Evolutionary conservation across 495 filamentous ascomycete species (phyloP).

Genomic region (Daldinia childiae): DNA sequence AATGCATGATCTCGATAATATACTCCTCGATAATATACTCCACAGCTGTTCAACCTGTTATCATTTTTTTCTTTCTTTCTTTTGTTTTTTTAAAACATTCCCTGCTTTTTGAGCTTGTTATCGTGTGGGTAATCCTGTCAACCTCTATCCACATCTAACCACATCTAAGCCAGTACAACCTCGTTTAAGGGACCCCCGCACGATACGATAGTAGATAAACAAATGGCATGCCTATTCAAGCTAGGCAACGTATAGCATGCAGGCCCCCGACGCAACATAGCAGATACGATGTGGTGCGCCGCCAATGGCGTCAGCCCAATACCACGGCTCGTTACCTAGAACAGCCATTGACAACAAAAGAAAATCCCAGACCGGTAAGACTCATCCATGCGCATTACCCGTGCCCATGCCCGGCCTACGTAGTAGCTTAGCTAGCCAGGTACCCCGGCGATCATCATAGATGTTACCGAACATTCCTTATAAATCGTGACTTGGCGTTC

Average conservation of each 20-base stretch:
- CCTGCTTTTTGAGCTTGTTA: not conserved
- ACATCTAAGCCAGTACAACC: not conserved
- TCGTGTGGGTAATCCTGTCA: not conserved
- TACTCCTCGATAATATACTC: no score
- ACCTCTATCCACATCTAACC: not conserved
- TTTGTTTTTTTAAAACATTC: no score
- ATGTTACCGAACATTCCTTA: slow-evolving; percentile 13
- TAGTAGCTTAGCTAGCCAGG: slow-evolving; percentile 2
- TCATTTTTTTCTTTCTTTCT: no score
- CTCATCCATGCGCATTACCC: slow-evolving; percentile 20
- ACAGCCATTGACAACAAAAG: slow-evolving; percentile 19
- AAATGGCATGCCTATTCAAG: slow-evolving; percentile 39
- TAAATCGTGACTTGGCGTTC: slow-evolving; percentile 22
- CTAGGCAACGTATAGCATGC: slow-evolving; percentile 12
- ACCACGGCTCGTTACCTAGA: slow-evolving; percentile 29
- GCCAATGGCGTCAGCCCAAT: slow-evolving; percentile 39
- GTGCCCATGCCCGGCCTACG: no score
- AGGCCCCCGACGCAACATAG: slow-evolving; percentile 12
- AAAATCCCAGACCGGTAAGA: slow-evolving; percentile 22
- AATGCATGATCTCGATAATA: no score
- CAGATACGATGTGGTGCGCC: slow-evolving; percentile 24
- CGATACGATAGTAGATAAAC: slow-evolving; percentile 31
- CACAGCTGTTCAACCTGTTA: no score
- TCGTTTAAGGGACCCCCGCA: slow-evolving; percentile 25
- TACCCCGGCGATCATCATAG: slow-evolving; percentile 10